Evolutionary conservation across 441 rosid genomes (phyloP).

Genomic region (Populus hybrid): DNA sequence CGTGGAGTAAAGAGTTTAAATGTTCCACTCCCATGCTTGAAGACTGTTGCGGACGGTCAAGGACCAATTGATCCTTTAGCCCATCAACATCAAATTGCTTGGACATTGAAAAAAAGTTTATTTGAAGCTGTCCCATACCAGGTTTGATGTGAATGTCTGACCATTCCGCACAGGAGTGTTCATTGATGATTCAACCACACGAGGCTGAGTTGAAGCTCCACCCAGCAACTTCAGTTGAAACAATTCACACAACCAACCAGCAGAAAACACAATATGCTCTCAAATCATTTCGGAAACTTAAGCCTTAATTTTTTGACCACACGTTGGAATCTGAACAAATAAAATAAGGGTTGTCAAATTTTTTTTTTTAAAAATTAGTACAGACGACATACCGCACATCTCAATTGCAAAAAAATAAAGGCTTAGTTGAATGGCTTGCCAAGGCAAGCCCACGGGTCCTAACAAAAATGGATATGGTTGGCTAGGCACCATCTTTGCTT

Average conservation of each 20-base stretch:
- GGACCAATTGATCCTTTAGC: conserved; percentile 66
- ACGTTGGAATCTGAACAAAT: no score
- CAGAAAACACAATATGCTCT: neutral
- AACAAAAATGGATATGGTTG: no score
- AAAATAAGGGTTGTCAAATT: no score
- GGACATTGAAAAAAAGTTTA: neutral
- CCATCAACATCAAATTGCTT: conserved; percentile 51
- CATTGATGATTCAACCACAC: conserved; percentile 30
- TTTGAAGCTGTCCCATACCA: conserved; percentile 34
- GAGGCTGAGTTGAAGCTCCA: conserved; percentile 38
- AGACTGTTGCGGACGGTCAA: no score
- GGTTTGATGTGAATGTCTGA: conserved; percentile 38
- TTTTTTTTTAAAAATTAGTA: no score
- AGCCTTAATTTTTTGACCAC: no score
- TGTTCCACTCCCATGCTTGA: conserved; percentile 44
- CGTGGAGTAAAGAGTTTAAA: neutral
- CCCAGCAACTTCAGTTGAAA: conserved; percentile 32
- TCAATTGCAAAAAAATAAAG: no score
- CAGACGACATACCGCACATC: no score
- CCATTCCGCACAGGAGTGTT: conserved; percentile 32
- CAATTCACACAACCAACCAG: conserved; percentile 13
- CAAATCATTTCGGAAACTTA: neutral
- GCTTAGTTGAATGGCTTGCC: no score
- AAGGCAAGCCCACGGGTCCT: no score
- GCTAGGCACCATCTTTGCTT: no score